Base-by-base conservation (phyloP, 208 protist species). In the Acanthamoeba sp. region DNA sequence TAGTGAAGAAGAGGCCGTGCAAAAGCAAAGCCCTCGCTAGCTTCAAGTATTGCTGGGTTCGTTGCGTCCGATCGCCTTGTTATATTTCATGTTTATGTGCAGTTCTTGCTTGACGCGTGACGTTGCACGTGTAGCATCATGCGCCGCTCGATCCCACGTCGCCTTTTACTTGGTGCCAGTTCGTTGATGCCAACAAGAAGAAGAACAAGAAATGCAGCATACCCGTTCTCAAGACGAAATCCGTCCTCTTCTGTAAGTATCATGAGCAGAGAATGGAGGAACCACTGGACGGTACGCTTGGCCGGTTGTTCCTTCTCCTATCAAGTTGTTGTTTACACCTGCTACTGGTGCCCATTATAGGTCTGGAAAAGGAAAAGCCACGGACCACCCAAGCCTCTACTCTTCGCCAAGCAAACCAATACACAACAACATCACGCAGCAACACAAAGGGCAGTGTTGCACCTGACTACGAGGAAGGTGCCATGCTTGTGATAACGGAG, bases 191-290 rank as follows among this genome's bases (percentile, higher is more conserved):
- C 14, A 29, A 5, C 4, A 82, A 52, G 73, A 82, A 52, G 73
- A 82, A 82, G 73, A 82, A 82, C 40, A 82, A 82, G 38, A 82
- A 82, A 20, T 82, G 73, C 73, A 82, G 73, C 73, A 82, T 82
- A 9, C 73, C 73, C 2, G 73, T 82, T 10, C 73, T 50, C 20
- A 82, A 82, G 73, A 82, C 29, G 2, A 82, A 82, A 38, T 1
- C 73, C 73, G 18, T 82, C 73, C 73, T 38, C 34, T 82, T 29
- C 42, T 82, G 73, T 29, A 82, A 82, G 24, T 82, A 82, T 29
- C 73, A 82, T 18, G 73, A 82, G 50, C 73, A 82, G 36, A 38
- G 73, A 24, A 82, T 82, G 73, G 73, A 82, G 29, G 73, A 82
- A 3, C 64, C 29, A 71, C 64, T 9, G 2, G 64, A 71, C 27